A percentile compares a stretch with the other conserved stretches of the same genome.
Evolutionary conservation across 108 stramenopile genomes (phyloP).

Genomic region (Nitzschia putrida): DNA sequence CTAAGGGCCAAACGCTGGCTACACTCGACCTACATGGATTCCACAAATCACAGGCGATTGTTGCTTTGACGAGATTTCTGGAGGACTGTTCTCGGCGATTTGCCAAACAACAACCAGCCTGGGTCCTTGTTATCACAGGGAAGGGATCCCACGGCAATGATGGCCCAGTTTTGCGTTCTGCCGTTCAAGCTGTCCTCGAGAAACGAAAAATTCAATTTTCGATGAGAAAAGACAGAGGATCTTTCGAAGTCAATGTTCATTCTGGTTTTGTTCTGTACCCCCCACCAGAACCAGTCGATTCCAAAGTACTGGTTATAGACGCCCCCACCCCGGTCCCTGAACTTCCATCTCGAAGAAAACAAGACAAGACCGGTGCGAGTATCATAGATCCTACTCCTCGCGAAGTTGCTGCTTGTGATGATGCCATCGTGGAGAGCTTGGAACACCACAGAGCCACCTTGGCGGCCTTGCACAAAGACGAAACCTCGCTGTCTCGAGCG

Average conservation of each 20-base stretch:
- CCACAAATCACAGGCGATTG: slow-evolving; percentile 17
- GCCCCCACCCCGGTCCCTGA: not conserved
- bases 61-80: slow-evolving; percentile 28
- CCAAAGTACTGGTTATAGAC: slow-evolving; percentile 23
- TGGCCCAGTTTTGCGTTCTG: slow-evolving; percentile 59
- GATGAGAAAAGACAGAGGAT: slow-evolving; percentile 47
- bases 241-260: slow-evolving; percentile 60
- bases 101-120: not conserved
- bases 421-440: slow-evolving; percentile 5
- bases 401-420: slow-evolving; percentile 8
- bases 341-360: not conserved
- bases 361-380: not conserved
- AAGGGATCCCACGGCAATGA: slow-evolving; percentile 54
- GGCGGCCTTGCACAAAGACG: slow-evolving; percentile 22
- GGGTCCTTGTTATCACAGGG: slow-evolving; percentile 47
- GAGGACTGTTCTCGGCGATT: slow-evolving; percentile 11
- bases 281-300: slow-evolving; percentile 25
- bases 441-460: slow-evolving; percentile 8
- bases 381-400: slow-evolving; percentile 7
- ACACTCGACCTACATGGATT: slow-evolving; percentile 37
- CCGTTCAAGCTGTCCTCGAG: slow-evolving; percentile 45
- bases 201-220: slow-evolving; percentile 60
- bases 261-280: slow-evolving; percentile 58
- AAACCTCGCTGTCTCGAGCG: slow-evolving; percentile 3
- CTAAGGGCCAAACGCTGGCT: too few species aligned